phyloP scores from a whole-genome alignment of 371 early-diverging fungal species.

The Saksenaea vasiformis region DNA sequence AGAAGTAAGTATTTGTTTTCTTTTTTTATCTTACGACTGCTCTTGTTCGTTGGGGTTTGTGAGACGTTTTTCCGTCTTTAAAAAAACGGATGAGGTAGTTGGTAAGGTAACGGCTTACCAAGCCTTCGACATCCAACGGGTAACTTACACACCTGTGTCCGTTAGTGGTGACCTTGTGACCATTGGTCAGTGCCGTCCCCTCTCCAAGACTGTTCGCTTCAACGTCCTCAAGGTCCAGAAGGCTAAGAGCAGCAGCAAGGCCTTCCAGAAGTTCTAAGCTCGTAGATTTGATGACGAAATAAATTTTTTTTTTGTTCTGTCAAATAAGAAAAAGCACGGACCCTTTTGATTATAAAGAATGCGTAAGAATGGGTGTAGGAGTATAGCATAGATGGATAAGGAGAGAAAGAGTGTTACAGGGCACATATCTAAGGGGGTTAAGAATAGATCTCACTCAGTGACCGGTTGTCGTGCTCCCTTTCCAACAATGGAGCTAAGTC shows the following conservation, averaged over 20 bases:
- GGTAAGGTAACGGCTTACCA: constrained; percentile 64
- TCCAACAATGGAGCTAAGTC: constrained; percentile 4
- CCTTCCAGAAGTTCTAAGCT: constrained; percentile 94
- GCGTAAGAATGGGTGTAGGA: not conserved
- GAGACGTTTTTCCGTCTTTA: constrained; percentile 1
- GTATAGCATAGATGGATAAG: not conserved
- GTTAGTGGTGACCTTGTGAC: constrained; percentile 92
- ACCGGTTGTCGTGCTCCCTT: not conserved
- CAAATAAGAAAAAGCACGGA: constrained; percentile 4
- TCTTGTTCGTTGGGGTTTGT: constrained; percentile 10
- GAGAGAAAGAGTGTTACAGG: not conserved
- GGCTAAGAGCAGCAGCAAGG: constrained; percentile 88
- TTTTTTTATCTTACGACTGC: constrained; percentile 14
- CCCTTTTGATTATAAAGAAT: constrained; percentile 2
- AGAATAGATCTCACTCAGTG: not conserved
- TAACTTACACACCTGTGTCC: constrained; percentile 15
- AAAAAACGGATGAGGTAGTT: constrained; percentile 57
- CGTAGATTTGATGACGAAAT: constrained; percentile 7
- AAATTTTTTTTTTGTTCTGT: not conserved
- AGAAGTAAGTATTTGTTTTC: constrained; percentile 47
- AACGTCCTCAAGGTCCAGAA: constrained; percentile 97
- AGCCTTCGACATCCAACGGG: constrained; percentile 52
- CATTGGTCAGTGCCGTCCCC: constrained; percentile 97
- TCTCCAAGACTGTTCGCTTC: constrained; percentile 99
- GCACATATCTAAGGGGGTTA: not conserved